Base-by-base conservation (phyloP, 257 asterid genomes). In the Coffea canephora region DNA sequence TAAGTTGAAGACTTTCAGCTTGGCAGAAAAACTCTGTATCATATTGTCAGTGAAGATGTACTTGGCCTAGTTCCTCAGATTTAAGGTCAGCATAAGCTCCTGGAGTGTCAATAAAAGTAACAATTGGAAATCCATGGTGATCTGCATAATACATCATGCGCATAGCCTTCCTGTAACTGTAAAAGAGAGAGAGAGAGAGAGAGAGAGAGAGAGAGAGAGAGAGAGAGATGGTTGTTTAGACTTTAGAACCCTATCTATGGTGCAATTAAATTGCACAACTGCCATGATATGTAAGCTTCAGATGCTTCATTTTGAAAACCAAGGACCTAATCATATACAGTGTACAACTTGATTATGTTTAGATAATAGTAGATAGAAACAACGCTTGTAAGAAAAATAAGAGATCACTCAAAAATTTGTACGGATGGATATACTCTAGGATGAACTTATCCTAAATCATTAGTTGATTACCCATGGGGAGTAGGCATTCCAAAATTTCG, bases 401-500 rank as follows among this genome's bases (percentile, higher is more conserved):
- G 54, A 78, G 27, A n/a, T 45, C 6, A 79, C 59, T 25, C 74
- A 76, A 79, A 49, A 55, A 43, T 9, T 46, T 43, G 8, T 16
- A 62, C 25, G 12, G 10, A 25, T 1, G 67, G 19, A 80, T 23
- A 41, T 49, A 25, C 52, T 61, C 39, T 31, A 8, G 34, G 18
- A 52, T 55, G 67, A 79, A 43, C 4, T 27, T 43, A 48, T 69
- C 23, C 3, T 39, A 39, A 39, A 39, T 27, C 11, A 54, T 69
- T 59, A 86, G 68, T 74, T 80, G 43, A 87, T 78, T 90, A 94
- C 98, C 98, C 98, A 82, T 94, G 98, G 71, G 98, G 98, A 62
- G 98, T 94, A 70, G 98, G 98, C 98, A 94, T 94, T 85, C 97
- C 98, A 84, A 94, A 92, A 92, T 94, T 94, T 23, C 98, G 93